These are phyloP conservation scores for Lactarius pseudohatsudake DNA, from an alignment of 768 basidiomycete species.

Conservation along the genomic window DNA sequence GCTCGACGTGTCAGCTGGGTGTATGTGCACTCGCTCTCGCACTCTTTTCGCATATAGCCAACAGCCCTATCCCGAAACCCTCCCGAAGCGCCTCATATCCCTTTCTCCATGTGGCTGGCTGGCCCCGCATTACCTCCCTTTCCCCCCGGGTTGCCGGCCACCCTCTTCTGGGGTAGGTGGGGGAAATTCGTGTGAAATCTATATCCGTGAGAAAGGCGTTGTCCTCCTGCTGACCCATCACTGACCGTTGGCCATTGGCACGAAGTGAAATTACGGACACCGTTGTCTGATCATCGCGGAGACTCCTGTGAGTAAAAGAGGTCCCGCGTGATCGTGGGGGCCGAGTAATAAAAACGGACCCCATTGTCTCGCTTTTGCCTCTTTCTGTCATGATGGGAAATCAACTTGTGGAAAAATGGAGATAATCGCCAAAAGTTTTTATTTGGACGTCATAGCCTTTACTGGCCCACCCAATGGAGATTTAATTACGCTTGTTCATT, in stretches of 20 bases:
- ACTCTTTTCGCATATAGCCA: slow-evolving; percentile 3
- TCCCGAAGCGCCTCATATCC: too few relatives aligned
- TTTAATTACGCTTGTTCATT: neutral
- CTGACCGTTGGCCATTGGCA: neutral
- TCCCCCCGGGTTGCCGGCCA: neutral
- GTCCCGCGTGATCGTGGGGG: neutral
- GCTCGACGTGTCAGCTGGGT: slow-evolving; percentile 7
- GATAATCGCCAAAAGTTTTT: neutral
- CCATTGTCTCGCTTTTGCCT: neutral
- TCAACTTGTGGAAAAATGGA: neutral
- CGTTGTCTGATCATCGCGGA: neutral
- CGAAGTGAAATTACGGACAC: neutral
- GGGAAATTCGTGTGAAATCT: neutral
- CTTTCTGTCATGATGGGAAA: neutral
- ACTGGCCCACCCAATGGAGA: neutral
- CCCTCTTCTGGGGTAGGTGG: neutral
- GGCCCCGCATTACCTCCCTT: neutral
- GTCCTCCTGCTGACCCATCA: neutral
- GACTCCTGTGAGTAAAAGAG: neutral
- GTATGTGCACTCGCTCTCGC: neutral
- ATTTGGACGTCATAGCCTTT: neutral
- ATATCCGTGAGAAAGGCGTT: neutral
- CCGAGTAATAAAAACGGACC: neutral
- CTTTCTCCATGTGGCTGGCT: neutral
- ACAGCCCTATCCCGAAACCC: neutral